Evolutionary conservation across 1,284 basidiomycete species (phyloP).

Genomic region (Leccinum pachyderme): DNA sequence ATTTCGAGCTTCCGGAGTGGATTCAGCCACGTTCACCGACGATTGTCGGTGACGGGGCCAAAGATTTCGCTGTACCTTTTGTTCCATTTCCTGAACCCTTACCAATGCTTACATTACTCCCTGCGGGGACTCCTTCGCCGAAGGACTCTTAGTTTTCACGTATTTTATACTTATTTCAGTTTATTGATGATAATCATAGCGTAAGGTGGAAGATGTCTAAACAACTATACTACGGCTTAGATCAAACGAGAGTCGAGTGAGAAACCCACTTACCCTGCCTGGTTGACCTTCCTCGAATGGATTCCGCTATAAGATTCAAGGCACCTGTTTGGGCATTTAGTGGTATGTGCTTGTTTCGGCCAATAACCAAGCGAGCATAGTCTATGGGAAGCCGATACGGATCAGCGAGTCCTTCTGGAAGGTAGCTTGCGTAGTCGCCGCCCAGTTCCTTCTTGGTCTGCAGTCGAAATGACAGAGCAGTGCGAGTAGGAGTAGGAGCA

Average conservation of each 20-base stretch:
- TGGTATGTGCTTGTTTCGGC: constrained; percentile 42
- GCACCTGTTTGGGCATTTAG: constrained; percentile 34
- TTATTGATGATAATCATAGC: not conserved
- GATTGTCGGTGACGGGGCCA: constrained; percentile 7
- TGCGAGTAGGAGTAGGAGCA: constrained; percentile 4
- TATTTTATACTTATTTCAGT: constrained; percentile 37
- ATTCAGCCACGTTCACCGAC: constrained; percentile 30
- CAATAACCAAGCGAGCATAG: constrained; percentile 42
- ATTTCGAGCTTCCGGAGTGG: constrained; percentile 50
- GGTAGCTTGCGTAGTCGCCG: constrained; percentile 53
- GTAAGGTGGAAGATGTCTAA: constrained; percentile 5
- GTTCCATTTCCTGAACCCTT: constrained; percentile 4
- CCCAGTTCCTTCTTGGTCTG: constrained; percentile 38
- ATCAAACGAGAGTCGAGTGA: not conserved
- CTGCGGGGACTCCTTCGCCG: constrained; percentile 5
- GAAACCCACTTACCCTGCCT: constrained; percentile 13
- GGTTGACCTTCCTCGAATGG: constrained; percentile 9
- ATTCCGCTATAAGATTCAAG: constrained; percentile 32
- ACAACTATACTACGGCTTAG: constrained; percentile 8
- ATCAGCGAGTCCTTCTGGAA: constrained; percentile 22
- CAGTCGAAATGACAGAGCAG: constrained; percentile 13
- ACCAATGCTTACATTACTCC: constrained; percentile 16
- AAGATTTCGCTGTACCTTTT: constrained; percentile 6
- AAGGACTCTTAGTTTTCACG: constrained; percentile 16
- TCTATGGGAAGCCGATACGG: constrained; percentile 34